A percentile compares a stretch with the other conserved stretches of the same genome.
phyloP scores from a whole-genome alignment of 129 eudicot species.

The Flaveria sonorensis region DNA sequence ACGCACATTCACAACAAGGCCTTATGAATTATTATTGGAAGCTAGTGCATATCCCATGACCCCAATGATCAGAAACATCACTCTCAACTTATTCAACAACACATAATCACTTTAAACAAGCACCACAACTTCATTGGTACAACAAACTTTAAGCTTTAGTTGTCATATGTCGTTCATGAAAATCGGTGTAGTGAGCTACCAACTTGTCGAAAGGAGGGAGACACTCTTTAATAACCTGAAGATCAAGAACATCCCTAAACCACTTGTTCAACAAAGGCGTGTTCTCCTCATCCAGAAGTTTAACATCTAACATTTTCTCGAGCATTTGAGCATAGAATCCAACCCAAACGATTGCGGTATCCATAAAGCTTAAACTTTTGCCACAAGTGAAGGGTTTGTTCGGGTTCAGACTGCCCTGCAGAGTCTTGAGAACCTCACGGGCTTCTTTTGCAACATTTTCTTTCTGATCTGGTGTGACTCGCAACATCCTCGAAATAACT shows the following conservation, averaged over 20 bases:
- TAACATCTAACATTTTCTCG: constrained; percentile 26
- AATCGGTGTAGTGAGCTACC: constrained; percentile 7
- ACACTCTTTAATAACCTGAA: constrained; percentile 8
- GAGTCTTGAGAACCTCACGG: constrained; percentile 25
- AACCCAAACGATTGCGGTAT: constrained; percentile 29
- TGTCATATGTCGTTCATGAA: not conserved
- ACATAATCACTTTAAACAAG: not conserved
- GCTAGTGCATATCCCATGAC: no score
- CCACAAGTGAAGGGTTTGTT: constrained; percentile 12
- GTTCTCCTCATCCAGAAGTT: constrained; percentile 25
- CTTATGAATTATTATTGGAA: no score
- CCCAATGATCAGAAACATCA: not conserved
- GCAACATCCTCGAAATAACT: not conserved
- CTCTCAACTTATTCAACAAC: not conserved
- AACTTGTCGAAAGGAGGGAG: constrained; percentile 24
- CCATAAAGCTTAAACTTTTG: constrained; percentile 14
- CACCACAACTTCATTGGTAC: not conserved
- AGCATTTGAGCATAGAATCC: constrained; percentile 12
- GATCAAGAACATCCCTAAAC: constrained; percentile 20
- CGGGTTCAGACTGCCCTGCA: constrained; percentile 3
- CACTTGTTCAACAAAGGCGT: constrained; percentile 23
- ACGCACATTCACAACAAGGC: no score
- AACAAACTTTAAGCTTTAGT: not conserved
- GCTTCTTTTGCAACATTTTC: constrained; percentile 22
- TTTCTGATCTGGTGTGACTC: constrained; percentile 14